phyloP scores from a whole-genome alignment of 495 filamentous ascomycete genomes.

The Xylaria telfairii region DNA sequence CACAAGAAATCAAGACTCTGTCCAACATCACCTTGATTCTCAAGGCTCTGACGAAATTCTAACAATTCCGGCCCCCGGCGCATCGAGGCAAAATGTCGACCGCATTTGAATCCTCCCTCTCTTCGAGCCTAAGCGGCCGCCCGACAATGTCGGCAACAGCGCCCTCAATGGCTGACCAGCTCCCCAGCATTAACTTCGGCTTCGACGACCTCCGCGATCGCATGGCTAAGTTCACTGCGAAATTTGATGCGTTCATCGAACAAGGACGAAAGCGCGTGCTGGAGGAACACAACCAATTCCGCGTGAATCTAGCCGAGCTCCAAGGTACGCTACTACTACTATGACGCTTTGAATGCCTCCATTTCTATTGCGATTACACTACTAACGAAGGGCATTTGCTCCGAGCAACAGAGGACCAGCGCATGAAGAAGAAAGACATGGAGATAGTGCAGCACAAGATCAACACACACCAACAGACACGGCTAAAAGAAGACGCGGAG shows the following conservation, averaged over 20 bases:
- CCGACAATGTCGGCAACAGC: slow-evolving; percentile 60
- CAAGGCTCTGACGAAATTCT: slow-evolving; percentile 2
- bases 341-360: background rate
- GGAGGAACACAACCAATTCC: slow-evolving; percentile 92
- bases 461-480: slow-evolving; percentile 76
- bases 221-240: slow-evolving; percentile 91
- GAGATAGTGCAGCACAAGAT: slow-evolving; percentile 81
- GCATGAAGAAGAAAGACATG: slow-evolving; percentile 85
- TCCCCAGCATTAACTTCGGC: slow-evolving; percentile 92
- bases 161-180: slow-evolving; percentile 70
- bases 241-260: slow-evolving; percentile 94
- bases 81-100: slow-evolving; percentile 61
- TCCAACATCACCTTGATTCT: slow-evolving; percentile 23
- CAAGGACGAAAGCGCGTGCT: slow-evolving; percentile 84
- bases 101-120: slow-evolving; percentile 77
- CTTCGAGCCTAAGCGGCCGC: slow-evolving; percentile 72
- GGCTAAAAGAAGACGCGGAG: slow-evolving; percentile 85
- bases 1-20: slow-evolving; percentile 12
- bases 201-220: slow-evolving; percentile 94
- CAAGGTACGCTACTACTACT: slow-evolving; percentile 65
- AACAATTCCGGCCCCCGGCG: background rate
- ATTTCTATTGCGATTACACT: slow-evolving; percentile 21
- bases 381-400: slow-evolving; percentile 14
- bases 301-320: slow-evolving; percentile 84
- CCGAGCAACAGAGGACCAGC: slow-evolving; percentile 75